Evolutionary conservation across 202 grass and related monocot genomes (phyloP), one percentile per base, ranked within the genome.

Genomic region (Hordeum pubiflorum): DNA sequence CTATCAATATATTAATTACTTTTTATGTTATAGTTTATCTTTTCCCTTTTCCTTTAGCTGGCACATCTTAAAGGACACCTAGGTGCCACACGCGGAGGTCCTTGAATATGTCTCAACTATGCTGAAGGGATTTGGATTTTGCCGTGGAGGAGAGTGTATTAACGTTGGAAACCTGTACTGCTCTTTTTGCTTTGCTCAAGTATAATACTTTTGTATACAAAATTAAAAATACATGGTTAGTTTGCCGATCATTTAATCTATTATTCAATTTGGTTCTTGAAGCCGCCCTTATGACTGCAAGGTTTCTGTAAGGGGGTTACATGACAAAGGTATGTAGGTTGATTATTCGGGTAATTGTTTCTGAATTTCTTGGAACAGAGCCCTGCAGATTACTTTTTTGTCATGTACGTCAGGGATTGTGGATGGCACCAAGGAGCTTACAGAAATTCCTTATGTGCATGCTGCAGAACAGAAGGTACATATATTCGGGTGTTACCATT

Each of bases 201-300:
- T 41, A 41, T 41, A 3, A 41, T 0, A 41, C 10, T 12, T 41
- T 68, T 40, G 9, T 40, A 21, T 69, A 37, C 37, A 43, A 26
- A 23, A 41, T 24, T 67, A 5, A 37, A 69, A 69, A 3, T 70
- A 44, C 66, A 70, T 70, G 11, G 38, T 44, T 44, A 15, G 0
- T 70, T 70, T 70, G 3, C 41, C 37, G 0, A 67, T 20, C 23
- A 70, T 69, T 69, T 43, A 69, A 43, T 69, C 9, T 23, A 3
- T 14, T 69, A 9, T 26, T 41, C 36, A 15, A 70, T 13, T 32
- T 70, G 32, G 39, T 70, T 15, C 17, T 66, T 70, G 0, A 4
- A 44, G 66, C 38, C 10, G 66, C 66, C 66, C 66, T 70, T 70
- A 70, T 44, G 41, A 70, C 66, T 70, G 21, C 66, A 70, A 26